Percentiles rank a stretch among this genome's conserved stretches.
Evolutionary conservation across 1,284 basidiomycete species (phyloP).

Genomic region (Pascua guehoae): DNA sequence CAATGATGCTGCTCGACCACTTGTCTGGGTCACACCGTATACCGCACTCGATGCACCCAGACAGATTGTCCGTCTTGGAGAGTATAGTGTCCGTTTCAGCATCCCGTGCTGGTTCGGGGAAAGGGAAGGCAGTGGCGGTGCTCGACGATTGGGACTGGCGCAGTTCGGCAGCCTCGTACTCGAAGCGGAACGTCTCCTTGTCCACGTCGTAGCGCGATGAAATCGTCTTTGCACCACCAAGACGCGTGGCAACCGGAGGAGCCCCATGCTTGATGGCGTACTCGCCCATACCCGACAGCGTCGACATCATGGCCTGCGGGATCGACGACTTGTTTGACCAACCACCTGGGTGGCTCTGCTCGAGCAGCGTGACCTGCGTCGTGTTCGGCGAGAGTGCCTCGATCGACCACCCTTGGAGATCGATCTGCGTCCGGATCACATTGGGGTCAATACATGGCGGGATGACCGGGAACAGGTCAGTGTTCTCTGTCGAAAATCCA

Average conservation of each 20-base stretch:
- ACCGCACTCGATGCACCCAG: conserved; percentile 73
- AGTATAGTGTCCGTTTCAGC: conserved; percentile 3
- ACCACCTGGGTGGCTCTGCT: conserved; percentile 95
- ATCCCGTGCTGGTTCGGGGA: background rate
- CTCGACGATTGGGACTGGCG: conserved; percentile 52
- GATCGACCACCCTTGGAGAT: conserved; percentile 94
- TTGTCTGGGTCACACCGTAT: conserved; percentile 89
- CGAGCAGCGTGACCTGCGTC: conserved; percentile 86
- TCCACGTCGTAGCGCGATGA: conserved; percentile 83
- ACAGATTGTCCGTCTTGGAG: background rate
- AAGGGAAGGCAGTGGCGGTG: conserved; percentile 40
- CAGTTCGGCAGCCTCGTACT: conserved; percentile 70
- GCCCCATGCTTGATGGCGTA: conserved; percentile 93
- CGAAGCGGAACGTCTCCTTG: conserved; percentile 71
- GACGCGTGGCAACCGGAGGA: conserved; percentile 79
- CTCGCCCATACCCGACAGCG: conserved; percentile 84
- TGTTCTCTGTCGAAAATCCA: conserved; percentile 88
- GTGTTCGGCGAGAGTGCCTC: conserved; percentile 94
- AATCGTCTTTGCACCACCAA: conserved; percentile 71
- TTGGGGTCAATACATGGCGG: conserved; percentile 64
- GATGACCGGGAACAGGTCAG: conserved; percentile 74
- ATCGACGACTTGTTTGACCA: conserved; percentile 95
- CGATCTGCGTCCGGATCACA: conserved; percentile 88
- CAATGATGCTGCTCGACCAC: conserved; percentile 82
- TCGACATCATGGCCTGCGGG: conserved; percentile 82